A percentile compares a stretch with the other conserved stretches of the same genome.
Conservation (phyloP, 2,329 filamentous ascomycete genomes). For the Pseudopyricularia javanii region DNA sequence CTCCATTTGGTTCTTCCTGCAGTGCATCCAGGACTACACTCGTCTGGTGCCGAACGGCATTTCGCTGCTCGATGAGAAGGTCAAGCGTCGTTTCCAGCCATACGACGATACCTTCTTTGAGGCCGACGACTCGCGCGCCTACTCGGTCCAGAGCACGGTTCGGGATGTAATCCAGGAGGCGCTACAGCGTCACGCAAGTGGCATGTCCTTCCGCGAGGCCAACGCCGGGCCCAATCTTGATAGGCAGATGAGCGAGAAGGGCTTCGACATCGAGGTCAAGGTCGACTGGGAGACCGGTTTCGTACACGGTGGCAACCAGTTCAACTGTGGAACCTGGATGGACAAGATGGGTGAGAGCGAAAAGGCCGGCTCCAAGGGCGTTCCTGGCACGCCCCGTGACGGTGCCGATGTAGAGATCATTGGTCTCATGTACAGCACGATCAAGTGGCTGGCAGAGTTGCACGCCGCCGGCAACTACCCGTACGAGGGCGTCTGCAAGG, state of each 20-base stretch:
- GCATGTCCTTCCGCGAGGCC: constrained; percentile 85
- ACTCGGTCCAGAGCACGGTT: constrained; percentile 71
- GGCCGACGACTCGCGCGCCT: constrained; percentile 68
- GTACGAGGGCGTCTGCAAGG: constrained; percentile 58
- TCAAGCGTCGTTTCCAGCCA: constrained; percentile 77
- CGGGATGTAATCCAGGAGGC: constrained; percentile 89
- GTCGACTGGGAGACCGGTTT: constrained; percentile 88
- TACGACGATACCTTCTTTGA: constrained; percentile 95
- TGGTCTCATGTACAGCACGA: constrained; percentile 79
- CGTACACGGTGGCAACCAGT: constrained; percentile 86
- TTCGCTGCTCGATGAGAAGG: constrained; percentile 60
- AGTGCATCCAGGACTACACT: constrained; percentile 89
- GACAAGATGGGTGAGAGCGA: constrained; percentile 99
- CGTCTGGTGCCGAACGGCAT: constrained; percentile 68
- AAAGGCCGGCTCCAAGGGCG: constrained; percentile 79
- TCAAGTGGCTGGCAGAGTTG: constrained; percentile 66
- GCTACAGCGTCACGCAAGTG: constrained; percentile 79
- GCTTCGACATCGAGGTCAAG: constrained; percentile 83
- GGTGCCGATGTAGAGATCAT: constrained; percentile 93
- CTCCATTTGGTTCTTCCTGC: constrained; percentile 95
- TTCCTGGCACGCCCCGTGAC: constrained; percentile 93
- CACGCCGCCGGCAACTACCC: constrained; percentile 57
- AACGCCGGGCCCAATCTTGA: constrained; percentile 85
- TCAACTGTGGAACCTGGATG: constrained; percentile 98
- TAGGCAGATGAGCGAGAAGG: constrained; percentile 82